These are phyloP conservation scores for Marasmius oreades DNA, from an alignment of 1,284 basidiomycete genomes.

Conservation along the genomic window DNA sequence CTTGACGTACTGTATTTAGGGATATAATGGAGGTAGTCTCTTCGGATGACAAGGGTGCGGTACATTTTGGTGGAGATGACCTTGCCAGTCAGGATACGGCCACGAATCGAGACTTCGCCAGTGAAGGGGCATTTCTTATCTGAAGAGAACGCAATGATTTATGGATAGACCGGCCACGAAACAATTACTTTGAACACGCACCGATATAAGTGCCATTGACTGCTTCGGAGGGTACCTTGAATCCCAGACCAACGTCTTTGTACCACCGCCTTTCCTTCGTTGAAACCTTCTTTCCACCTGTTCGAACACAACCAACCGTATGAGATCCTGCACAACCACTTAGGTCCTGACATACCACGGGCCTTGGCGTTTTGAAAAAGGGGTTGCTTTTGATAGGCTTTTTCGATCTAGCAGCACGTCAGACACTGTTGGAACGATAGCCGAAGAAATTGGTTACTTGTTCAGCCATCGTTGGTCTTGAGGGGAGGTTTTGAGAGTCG, in stretches of 20 bases:
- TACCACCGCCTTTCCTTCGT: slow-evolving; percentile 99
- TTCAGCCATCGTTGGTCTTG: slow-evolving; percentile 59
- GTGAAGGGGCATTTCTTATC: slow-evolving; percentile 99
- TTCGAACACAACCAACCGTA: not conserved
- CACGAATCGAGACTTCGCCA: slow-evolving; percentile 95
- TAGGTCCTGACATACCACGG: slow-evolving; percentile 63
- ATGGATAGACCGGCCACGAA: not conserved
- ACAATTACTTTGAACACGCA: slow-evolving; percentile 35
- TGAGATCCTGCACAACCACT: not conserved
- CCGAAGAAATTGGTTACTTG: slow-evolving; percentile 43
- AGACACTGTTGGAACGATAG: not conserved
- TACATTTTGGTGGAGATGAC: slow-evolving; percentile 99
- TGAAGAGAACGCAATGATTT: slow-evolving; percentile 25
- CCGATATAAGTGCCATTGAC: slow-evolving; percentile 97
- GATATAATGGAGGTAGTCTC: slow-evolving; percentile 98
- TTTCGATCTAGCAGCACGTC: slow-evolving; percentile 66
- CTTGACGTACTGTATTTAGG: slow-evolving; percentile 88
- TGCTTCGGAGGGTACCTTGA: slow-evolving; percentile 96
- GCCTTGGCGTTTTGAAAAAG: slow-evolving; percentile 98
- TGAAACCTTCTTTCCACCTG: slow-evolving; percentile 84
- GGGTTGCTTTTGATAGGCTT: slow-evolving; percentile 95
- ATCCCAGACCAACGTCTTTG: slow-evolving; percentile 97
- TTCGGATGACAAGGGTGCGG: slow-evolving; percentile 96
- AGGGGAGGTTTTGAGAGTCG: slow-evolving; percentile 33
- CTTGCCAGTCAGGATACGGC: slow-evolving; percentile 96